Conservation (phyloP, 2,329 filamentous ascomycete species). For the Arthrobotrys conoides region DNA sequence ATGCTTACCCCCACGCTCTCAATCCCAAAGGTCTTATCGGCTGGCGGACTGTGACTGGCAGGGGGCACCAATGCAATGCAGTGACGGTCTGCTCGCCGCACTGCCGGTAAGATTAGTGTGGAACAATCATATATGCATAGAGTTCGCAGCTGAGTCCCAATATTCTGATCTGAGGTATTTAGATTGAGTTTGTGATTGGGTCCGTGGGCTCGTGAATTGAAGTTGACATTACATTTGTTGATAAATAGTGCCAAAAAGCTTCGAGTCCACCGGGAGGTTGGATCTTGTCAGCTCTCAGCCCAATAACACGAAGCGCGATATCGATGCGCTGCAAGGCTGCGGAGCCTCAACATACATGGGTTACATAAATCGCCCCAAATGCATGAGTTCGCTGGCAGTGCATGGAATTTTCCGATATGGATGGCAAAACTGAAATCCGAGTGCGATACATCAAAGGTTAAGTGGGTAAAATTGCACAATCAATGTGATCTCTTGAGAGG, state of each 20-base stretch:
- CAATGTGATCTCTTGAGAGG: conserved; percentile 9
- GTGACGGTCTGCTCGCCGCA: conserved; percentile 12
- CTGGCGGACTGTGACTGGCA: conserved; percentile 16
- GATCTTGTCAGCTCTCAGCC: conserved; percentile 13
- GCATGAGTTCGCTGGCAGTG: conserved; percentile 56
- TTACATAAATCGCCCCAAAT: conserved; percentile 31
- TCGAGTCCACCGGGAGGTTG: not conserved
- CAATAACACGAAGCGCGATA: conserved; percentile 36
- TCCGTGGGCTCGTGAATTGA: not conserved
- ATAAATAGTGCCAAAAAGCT: conserved; percentile 17
- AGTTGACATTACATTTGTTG: conserved; percentile 8
- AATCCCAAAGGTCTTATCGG: conserved; percentile 50
- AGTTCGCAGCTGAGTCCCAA: not conserved
- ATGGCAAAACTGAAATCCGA: conserved; percentile 36
- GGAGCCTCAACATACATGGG: conserved; percentile 52
- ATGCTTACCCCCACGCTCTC: conserved; percentile 41
- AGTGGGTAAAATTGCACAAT: conserved; percentile 24
- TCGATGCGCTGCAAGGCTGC: conserved; percentile 31
- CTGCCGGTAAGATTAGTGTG: conserved; percentile 51
- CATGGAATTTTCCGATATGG: conserved; percentile 39
- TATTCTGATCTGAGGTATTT: conserved; percentile 46
- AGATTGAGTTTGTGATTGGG: conserved; percentile 15
- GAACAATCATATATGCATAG: conserved; percentile 27
- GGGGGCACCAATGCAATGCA: conserved; percentile 17
- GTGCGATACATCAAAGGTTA: conserved; percentile 9